A percentile compares a stretch with the other conserved stretches of the same genome.
phyloP scores from a whole-genome alignment of 139 green algal genomes.

The Raphidocelis subcapitata region DNA sequence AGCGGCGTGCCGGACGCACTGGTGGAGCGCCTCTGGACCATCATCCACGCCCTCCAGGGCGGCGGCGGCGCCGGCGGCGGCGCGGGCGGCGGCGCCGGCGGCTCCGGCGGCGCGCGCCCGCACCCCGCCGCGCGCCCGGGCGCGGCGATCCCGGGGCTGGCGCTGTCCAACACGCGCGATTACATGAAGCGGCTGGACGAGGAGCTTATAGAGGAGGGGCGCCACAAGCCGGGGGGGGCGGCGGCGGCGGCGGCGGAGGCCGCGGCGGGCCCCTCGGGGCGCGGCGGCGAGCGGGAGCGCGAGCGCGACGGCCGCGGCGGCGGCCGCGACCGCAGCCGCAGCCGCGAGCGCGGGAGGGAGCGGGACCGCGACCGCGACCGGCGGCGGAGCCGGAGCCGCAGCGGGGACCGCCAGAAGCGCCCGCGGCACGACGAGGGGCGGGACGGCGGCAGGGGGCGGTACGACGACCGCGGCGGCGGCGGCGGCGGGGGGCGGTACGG shows the following conservation, averaged over 20 bases:
- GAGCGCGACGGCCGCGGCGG: background rate
- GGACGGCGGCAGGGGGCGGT: background rate
- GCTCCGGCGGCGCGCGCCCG: slow-evolving; percentile 4
- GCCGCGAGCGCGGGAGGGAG: slow-evolving; percentile 28
- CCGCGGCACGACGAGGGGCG: slow-evolving; percentile 8
- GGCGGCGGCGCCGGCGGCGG: background rate
- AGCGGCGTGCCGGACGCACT: slow-evolving; percentile 82
- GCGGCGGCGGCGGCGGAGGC: background rate
- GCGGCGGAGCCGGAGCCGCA: slow-evolving; percentile 28
- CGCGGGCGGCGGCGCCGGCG: background rate
- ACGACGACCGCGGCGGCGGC: background rate
- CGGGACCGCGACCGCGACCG: slow-evolving; percentile 29
- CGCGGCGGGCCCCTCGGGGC: background rate
- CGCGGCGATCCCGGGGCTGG: slow-evolving; percentile 60
- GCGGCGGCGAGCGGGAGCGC: background rate
- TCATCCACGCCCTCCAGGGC: slow-evolving; percentile 73
- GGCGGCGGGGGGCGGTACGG: background rate
- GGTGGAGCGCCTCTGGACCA: slow-evolving; percentile 84
- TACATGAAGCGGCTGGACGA: slow-evolving; percentile 67
- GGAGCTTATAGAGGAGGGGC: slow-evolving; percentile 57
- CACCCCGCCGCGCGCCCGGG: slow-evolving; percentile 22
- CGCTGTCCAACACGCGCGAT: slow-evolving; percentile 72
- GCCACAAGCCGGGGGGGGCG: background rate
- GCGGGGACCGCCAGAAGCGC: slow-evolving; percentile 25
- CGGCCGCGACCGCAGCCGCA: background rate